Evolutionary conservation across 2,329 filamentous ascomycete genomes (phyloP), one percentile per base, ranked within the genome.

Genomic region (Talaromyces sp.): DNA sequence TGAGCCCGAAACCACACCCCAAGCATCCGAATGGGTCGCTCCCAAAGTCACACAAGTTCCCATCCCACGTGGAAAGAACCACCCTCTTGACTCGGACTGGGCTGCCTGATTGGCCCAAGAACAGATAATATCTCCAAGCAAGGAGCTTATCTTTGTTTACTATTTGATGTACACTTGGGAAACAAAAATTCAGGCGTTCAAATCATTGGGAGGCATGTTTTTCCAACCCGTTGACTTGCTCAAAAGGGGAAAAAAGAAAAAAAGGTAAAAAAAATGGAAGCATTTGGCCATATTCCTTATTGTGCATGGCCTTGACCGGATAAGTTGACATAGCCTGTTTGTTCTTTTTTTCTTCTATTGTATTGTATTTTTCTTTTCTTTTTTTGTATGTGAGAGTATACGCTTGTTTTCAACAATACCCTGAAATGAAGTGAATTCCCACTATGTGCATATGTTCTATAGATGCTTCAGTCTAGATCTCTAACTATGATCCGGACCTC

Each of bases 81-180:
- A 81, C 70, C 79, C 79, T 50, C 72, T 79, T 60, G 79, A 81
- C 69, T 80, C 78, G 56, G 79, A 81, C 69, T 81, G 79, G 79
- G 76, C 75, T 63, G 77, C 77, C 33, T 79, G 66, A 45, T 16
- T 7, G 24, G 10, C 39, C 10, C 35, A 16, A 45, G 14, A 59
- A 35, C 6, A 31, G 47, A 50, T 13, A 54, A 31, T 7, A 31
- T 31, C 5, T 31, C 27, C 27, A 31, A 31, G 27, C 5, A 6
- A 31, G 27, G 27, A 31, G 27, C 27, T 31, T 31, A 31, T 31
- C 27, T 31, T 31, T 8, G 1, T 8, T 1, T 10, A 24, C 31
- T 35, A 37, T 39, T 62, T 33, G n/a, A 54, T 39, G 37, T 54
- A 22, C 45, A 56, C 43, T 63, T 56, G n/a, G 24, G 24, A 41